phyloP scores from a whole-genome alignment of 805 yeast species.

The Lipomyces orientalis region DNA sequence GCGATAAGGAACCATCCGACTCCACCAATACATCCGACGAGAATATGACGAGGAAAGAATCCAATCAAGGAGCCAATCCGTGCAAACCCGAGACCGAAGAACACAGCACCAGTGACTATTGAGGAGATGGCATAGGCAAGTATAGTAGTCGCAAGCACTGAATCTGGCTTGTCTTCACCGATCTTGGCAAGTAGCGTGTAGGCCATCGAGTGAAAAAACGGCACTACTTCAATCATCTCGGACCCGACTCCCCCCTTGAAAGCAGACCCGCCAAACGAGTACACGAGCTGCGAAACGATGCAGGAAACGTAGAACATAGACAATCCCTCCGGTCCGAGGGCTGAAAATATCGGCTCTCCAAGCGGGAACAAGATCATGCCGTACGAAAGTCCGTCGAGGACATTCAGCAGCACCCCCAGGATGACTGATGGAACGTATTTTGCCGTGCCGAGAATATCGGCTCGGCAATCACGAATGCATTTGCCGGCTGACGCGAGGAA shows the following conservation, averaged over 20 bases:
- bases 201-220: conserved; percentile 97
- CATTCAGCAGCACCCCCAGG: conserved; percentile 81
- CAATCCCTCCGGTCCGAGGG: conserved; percentile 84
- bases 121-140: conserved; percentile 84
- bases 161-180: conserved; percentile 54
- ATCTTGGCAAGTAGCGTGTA: conserved; percentile 63
- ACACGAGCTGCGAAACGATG: conserved; percentile 85
- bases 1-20: conserved; percentile 91
- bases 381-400: conserved; percentile 90
- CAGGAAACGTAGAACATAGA: conserved; percentile 95
- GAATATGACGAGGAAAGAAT: conserved; percentile 93
- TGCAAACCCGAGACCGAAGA: conserved; percentile 76
- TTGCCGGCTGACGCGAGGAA: neutral
- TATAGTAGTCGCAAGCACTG: conserved; percentile 80
- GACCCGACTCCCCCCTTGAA: conserved; percentile 93
- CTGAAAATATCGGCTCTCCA: conserved; percentile 75
- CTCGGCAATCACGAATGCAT: neutral
- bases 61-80: conserved; percentile 86
- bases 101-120: conserved; percentile 83
- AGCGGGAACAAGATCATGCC: conserved; percentile 98
- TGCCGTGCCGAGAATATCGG: conserved; percentile 12
- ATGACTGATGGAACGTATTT: conserved; percentile 75
- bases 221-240: conserved; percentile 99
- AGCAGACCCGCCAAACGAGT: conserved; percentile 87
- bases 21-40: conserved; percentile 98